Evolutionary conservation across 495 filamentous ascomycete genomes (phyloP).

Genomic region (Penicilliopsis zonata): DNA sequence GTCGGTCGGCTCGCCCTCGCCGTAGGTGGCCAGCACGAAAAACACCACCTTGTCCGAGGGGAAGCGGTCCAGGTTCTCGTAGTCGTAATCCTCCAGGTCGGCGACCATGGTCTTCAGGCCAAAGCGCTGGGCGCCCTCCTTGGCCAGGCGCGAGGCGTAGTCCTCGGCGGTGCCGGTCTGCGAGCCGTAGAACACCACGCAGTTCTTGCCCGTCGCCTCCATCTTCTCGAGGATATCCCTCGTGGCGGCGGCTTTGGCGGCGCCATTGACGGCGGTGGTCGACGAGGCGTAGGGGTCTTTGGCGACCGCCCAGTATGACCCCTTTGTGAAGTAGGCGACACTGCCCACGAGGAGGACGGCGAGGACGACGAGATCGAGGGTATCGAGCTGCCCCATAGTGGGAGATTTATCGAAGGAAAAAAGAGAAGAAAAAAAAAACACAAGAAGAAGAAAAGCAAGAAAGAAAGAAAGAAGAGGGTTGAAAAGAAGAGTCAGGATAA

Average conservation of each 20-base stretch:
- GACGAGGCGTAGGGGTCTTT: slow-evolving; percentile 81
- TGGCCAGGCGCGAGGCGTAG: slow-evolving; percentile 93
- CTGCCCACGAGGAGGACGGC: slow-evolving; percentile 73
- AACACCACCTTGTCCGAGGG: slow-evolving; percentile 83
- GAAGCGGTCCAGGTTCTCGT: slow-evolving; percentile 82
- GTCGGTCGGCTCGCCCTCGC: slow-evolving; percentile 96
- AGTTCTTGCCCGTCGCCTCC: slow-evolving; percentile 92
- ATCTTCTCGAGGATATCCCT: slow-evolving; percentile 91
- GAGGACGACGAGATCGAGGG: slow-evolving; percentile 86
- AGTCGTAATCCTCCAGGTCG: slow-evolving; percentile 97
- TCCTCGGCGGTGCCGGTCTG: slow-evolving; percentile 98
- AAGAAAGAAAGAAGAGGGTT: slow-evolving; percentile 2
- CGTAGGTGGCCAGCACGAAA: slow-evolving; percentile 95
- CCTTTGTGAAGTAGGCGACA: slow-evolving; percentile 94
- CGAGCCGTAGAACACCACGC: slow-evolving; percentile 95
- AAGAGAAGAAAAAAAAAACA: slow-evolving; percentile 6
- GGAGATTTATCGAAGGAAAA: slow-evolving; percentile 1
- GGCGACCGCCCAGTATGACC: slow-evolving; percentile 55
- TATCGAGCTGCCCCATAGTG: slow-evolving; percentile 90
- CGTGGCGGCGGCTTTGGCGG: slow-evolving; percentile 70
- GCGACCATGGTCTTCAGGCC: slow-evolving; percentile 98
- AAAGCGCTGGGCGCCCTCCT: slow-evolving; percentile 93
- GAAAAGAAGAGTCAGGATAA: background rate
- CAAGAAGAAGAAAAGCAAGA: slow-evolving; percentile 5
- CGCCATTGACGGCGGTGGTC: slow-evolving; percentile 53